A percentile compares a stretch with the other conserved stretches of the same genome.
These are phyloP conservation scores for Mrakia gelida DNA, from an alignment of 768 basidiomycete species.

Conservation along the genomic window DNA sequence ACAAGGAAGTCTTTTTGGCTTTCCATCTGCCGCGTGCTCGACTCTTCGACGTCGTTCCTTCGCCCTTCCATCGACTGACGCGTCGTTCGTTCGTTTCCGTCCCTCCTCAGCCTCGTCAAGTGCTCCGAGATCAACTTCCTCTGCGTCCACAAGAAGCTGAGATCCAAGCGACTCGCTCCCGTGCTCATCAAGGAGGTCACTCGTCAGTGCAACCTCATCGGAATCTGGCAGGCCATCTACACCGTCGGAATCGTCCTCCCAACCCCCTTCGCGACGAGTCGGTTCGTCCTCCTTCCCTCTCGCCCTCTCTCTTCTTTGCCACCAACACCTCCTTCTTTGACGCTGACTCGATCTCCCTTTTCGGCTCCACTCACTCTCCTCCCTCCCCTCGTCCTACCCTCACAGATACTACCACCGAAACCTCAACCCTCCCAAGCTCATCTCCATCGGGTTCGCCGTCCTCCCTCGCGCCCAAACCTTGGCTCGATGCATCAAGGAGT, in stretches of 20 bases:
- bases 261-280: constrained; percentile 82
- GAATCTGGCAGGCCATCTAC: constrained; percentile 95
- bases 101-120: constrained; percentile 54
- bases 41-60: background rate
- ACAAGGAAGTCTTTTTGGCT: no score
- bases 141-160: constrained; percentile 94
- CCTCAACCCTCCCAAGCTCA: constrained; percentile 83
- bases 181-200: constrained; percentile 98
- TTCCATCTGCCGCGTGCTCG: no score
- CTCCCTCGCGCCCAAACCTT: constrained; percentile 83
- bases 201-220: constrained; percentile 78
- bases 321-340: background rate
- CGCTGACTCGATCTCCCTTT: background rate
- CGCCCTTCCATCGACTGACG: background rate
- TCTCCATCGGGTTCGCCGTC: constrained; percentile 82
- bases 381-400: no score
- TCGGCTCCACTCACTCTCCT: background rate
- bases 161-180: constrained; percentile 89
- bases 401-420: constrained; percentile 84
- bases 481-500: constrained; percentile 77
- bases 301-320: no score
- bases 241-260: constrained; percentile 91
- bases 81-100: background rate
- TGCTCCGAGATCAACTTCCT: constrained; percentile 95
- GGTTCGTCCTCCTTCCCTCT: constrained; percentile 48